Conservation (phyloP, 805 yeast genomes). For the Metschnikowia vanudenii region DNA sequence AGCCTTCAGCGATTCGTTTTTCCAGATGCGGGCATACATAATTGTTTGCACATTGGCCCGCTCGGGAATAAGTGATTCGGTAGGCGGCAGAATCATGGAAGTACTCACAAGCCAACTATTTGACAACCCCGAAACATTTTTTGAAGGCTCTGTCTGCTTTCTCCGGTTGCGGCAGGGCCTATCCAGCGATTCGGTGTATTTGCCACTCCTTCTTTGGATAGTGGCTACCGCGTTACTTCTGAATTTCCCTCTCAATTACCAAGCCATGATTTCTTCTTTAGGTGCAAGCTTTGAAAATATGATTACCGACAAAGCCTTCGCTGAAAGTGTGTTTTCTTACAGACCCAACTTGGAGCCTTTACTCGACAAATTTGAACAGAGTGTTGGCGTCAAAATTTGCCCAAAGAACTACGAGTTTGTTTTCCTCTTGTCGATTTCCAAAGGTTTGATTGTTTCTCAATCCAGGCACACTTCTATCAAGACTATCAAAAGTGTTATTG, state of each 20-base stretch:
- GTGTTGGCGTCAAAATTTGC: conserved; percentile 39
- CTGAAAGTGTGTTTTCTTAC: conserved; percentile 30
- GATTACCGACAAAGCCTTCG: conserved; percentile 23
- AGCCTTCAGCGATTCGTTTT: conserved; percentile 55
- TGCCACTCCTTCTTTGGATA: conserved; percentile 52
- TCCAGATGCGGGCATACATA: conserved; percentile 66
- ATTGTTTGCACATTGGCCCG: conserved; percentile 68
- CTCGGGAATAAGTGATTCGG: conserved; percentile 58
- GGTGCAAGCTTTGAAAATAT: conserved; percentile 28
- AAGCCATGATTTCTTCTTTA: conserved; percentile 23
- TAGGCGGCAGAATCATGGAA: conserved; percentile 34
- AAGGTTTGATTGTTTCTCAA: conserved; percentile 60
- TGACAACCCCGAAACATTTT: conserved; percentile 27
- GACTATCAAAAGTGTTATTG: conserved; percentile 1
- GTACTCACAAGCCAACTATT: conserved; percentile 23
- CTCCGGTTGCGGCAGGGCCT: conserved; percentile 51
- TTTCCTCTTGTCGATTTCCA: conserved; percentile 46
- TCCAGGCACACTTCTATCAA: conserved; percentile 48
- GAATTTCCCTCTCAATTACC: conserved; percentile 15
- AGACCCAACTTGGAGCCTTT: conserved; percentile 41
- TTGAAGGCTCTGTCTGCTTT: conserved; percentile 44
- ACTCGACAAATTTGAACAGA: conserved; percentile 43
- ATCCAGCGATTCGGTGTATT: conserved; percentile 42
- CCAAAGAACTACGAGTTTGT: conserved; percentile 51
- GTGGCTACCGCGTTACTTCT: conserved; percentile 13